Percentiles rank a stretch among this genome's conserved stretches.
phyloP scores from a whole-genome alignment of 2,329 filamentous ascomycete species.

The Epichloe gansuensis region DNA sequence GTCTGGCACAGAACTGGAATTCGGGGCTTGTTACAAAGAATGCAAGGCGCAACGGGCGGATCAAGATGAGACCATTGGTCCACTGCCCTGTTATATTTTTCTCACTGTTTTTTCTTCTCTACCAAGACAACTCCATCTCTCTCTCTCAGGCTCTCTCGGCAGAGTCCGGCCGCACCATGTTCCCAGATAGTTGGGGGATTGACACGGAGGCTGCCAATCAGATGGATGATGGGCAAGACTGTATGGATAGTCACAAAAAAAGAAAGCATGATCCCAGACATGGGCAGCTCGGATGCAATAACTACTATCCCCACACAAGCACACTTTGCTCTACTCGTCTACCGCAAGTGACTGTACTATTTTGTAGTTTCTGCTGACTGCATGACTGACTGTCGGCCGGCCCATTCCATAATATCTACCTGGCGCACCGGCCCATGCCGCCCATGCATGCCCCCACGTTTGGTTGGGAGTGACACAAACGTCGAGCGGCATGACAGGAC shows the following conservation, averaged over 20 bases:
- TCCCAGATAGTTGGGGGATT: background rate
- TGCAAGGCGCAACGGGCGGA: background rate
- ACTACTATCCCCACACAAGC: background rate
- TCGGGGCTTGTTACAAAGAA: constrained; percentile 2
- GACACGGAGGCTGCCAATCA: background rate
- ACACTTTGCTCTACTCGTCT: background rate
- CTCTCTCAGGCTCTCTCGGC: background rate
- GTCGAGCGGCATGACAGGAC: background rate
- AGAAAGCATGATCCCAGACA: background rate
- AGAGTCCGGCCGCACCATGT: background rate
- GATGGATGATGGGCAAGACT: constrained; percentile 4
- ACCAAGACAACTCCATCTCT: background rate
- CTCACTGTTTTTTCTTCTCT: background rate
- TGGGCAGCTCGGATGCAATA: background rate
- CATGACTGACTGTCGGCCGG: too few species aligned
- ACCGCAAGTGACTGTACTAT: background rate
- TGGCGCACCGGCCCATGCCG: too few species aligned
- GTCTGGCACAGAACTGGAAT: constrained; percentile 7
- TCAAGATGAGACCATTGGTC: background rate
- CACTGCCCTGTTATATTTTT: background rate
- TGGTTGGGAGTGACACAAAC: background rate
- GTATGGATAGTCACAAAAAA: background rate
- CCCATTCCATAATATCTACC: too few species aligned
- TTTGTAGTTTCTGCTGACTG: too few species aligned
- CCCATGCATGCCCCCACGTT: background rate